Percentiles rank a stretch among this genome's conserved stretches.
Evolutionary conservation across 2,329 filamentous ascomycete genomes (phyloP).

Genomic region (Aquanectria penicillioides): DNA sequence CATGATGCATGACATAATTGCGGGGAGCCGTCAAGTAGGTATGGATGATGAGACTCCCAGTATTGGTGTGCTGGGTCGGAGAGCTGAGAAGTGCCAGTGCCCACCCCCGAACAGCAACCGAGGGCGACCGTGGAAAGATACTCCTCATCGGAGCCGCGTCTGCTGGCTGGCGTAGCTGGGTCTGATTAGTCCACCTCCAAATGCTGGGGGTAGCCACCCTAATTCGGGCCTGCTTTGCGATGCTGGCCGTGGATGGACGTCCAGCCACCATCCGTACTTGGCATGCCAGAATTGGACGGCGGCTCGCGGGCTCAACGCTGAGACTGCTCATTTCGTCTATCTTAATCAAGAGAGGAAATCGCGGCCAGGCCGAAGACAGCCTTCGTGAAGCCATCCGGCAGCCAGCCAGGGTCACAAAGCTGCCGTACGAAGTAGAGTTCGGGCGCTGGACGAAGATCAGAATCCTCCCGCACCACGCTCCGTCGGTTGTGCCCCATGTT

Average conservation of each 20-base stretch:
- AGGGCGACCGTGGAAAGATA: conserved; percentile 32
- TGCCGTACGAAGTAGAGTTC: too few species aligned
- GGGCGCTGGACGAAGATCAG: background rate
- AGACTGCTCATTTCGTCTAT: conserved; percentile 26
- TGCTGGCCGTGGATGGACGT: conserved; percentile 30
- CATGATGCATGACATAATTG: conserved; percentile 60
- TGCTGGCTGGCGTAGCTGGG: conserved; percentile 18
- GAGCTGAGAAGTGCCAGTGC: too few species aligned
- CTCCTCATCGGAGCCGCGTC: conserved; percentile 27
- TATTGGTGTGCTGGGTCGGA: conserved; percentile 19
- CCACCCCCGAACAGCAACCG: too few species aligned
- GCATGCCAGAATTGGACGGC: conserved; percentile 25
- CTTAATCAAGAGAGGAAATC: background rate
- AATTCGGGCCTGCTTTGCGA: conserved; percentile 38
- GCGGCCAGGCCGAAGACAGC: background rate
- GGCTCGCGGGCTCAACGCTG: conserved; percentile 25
- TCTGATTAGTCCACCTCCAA: conserved; percentile 29
- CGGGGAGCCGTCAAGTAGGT: conserved; percentile 43
- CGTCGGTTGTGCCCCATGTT: conserved; percentile 8
- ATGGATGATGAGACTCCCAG: conserved; percentile 30
- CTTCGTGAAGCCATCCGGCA: background rate
- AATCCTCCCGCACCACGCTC: conserved; percentile 8
- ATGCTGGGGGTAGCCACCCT: conserved; percentile 40
- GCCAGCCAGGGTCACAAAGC: too few species aligned
- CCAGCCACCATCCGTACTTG: conserved; percentile 30